Evolutionary conservation across 2,329 filamentous ascomycete species (phyloP), one percentile per base, ranked within the genome.

Genomic region (Teratosphaeria destructans): DNA sequence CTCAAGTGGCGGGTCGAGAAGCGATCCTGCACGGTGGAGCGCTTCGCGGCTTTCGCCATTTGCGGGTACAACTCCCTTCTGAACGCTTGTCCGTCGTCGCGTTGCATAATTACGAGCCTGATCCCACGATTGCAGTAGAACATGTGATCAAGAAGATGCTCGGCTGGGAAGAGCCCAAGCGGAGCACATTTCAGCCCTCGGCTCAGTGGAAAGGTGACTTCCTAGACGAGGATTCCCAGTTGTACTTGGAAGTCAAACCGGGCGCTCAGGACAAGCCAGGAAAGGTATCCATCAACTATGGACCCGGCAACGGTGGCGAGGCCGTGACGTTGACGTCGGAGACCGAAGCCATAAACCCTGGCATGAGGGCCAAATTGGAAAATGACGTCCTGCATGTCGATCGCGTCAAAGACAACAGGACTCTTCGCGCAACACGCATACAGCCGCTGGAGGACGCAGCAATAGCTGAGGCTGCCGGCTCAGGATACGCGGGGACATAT

Each of bases 11-110:
- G 1, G 70, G 68, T 0, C 64, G 71, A 4, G 55, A 63, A 5
- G 67, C 65, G 1, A 62, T 76, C 2, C 72, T 74, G 1, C 77
- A 79, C 59, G 74, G 72, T 29, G 77, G 76, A 12, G 77, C 73
- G 1, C 68, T 79, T 32, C 69, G 74, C 35, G 77, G 77, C 7
- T 79, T 74, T 65, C 68, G 74, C 23, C 67, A 75, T 14, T 62
- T 66, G 26, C 71, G 77, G 12, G 37, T 69, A 7, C 72, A 78
- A 58, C 66, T 69, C 5, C 71, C 74, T 0, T 60, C 65, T 6
- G 66, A 74, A 27, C 66, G 70, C 1, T 52, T 78, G 0, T 76
- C 74, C 2, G 69, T 78, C 10, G 68, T 79, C 0, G 72, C 72
- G 4, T 54, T 78, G 59, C 71, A 76, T 60, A 78, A 79, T 54